Conservation (phyloP, 31 red algal species). For the Asparagopsis taxiformis region DNA sequence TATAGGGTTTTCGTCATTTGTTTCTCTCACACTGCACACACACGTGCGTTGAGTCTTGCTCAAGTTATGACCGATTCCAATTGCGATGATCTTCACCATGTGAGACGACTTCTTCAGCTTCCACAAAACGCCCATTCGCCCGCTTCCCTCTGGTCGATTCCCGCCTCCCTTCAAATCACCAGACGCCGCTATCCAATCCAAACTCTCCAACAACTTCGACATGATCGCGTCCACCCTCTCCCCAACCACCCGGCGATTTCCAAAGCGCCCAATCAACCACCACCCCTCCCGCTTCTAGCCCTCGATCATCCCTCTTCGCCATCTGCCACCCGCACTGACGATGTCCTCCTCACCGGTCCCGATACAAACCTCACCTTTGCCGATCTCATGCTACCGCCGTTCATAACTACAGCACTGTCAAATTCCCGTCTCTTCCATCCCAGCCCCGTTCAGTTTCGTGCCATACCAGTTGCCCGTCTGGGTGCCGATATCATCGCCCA, state of each 20-base stretch:
- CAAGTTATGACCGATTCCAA: too few species aligned
- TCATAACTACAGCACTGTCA: slow-evolving; percentile 9
- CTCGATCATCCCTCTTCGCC: background rate
- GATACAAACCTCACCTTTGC: slow-evolving; percentile 25
- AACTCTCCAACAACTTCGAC: background rate
- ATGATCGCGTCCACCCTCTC: background rate
- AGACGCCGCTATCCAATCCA: background rate
- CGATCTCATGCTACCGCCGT: slow-evolving; percentile 19
- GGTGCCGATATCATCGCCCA: slow-evolving; percentile 29
- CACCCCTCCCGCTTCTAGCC: background rate
- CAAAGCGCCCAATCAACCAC: background rate
- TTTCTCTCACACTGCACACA: too few species aligned
- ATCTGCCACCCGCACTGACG: slow-evolving; percentile 1
- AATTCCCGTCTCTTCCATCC: slow-evolving; percentile 11
- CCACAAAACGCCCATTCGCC: background rate
- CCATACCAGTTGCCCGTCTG: slow-evolving; percentile 39
- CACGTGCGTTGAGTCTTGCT: too few species aligned
- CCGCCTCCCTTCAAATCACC: too few species aligned
- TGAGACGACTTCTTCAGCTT: background rate
- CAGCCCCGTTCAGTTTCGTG: slow-evolving; percentile 36
- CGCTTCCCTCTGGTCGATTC: background rate
- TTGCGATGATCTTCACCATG: background rate
- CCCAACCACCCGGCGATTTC: background rate
- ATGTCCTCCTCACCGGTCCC: slow-evolving; percentile 5
- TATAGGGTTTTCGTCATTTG: too few species aligned